Evolutionary conservation across 1,139 yeast species (phyloP).

Genomic region (Candida sanyaensis): DNA sequence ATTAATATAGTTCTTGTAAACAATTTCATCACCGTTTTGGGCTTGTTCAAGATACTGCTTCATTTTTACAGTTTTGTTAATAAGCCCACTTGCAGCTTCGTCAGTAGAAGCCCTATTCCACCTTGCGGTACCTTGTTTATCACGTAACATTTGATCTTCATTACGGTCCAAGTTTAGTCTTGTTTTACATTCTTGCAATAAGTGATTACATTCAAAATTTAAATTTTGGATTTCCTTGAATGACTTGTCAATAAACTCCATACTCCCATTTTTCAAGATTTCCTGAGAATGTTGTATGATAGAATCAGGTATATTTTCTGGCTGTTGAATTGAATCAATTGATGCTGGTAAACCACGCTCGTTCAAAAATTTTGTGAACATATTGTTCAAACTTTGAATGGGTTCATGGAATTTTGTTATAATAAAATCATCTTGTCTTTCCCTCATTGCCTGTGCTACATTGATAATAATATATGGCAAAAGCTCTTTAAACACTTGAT

Average conservation of each 20-base stretch:
- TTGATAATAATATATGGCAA: slow-evolving; percentile 70
- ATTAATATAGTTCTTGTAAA: slow-evolving; percentile 44
- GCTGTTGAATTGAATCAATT: slow-evolving; percentile 63
- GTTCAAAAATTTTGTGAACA: slow-evolving; percentile 45
- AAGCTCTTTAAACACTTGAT: slow-evolving; percentile 47
- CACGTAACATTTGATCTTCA: slow-evolving; percentile 56
- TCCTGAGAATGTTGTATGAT: slow-evolving; percentile 57
- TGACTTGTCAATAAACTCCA: slow-evolving; percentile 38
- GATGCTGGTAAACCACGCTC: slow-evolving; percentile 60
- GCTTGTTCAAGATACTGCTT: slow-evolving; percentile 60
- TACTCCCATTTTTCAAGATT: slow-evolving; percentile 58
- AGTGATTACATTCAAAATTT: slow-evolving; percentile 38
- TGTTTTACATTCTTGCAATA: slow-evolving; percentile 46
- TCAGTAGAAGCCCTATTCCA: slow-evolving; percentile 52
- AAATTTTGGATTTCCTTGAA: slow-evolving; percentile 48
- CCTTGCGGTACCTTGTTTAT: slow-evolving; percentile 45
- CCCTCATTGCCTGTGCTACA: slow-evolving; percentile 67
- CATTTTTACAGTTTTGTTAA: slow-evolving; percentile 44
- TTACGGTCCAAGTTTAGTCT: slow-evolving; percentile 51
- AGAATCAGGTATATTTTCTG: slow-evolving; percentile 62
- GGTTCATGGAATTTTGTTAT: slow-evolving; percentile 53
- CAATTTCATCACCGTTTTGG: slow-evolving; percentile 56
- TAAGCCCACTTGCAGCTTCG: slow-evolving; percentile 37
- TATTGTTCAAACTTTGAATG: slow-evolving; percentile 48
- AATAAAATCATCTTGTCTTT: slow-evolving; percentile 62